Conservation (phyloP, 257 asterid genomes). For the Rhazya stricta region DNA sequence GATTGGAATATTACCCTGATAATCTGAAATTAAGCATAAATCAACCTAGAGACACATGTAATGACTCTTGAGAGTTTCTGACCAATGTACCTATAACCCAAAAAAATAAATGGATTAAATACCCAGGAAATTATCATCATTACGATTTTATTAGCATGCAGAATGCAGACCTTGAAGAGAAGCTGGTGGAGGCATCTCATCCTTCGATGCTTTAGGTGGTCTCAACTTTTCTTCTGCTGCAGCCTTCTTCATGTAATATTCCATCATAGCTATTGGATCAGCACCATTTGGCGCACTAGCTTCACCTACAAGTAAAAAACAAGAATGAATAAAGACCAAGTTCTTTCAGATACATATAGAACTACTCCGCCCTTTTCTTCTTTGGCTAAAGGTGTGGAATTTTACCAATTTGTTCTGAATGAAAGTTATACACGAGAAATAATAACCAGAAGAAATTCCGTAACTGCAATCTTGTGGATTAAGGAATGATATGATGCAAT, state of each 20-base stretch:
- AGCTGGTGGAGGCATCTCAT: constrained; percentile 97
- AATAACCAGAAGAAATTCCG: background rate
- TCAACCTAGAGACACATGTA: background rate
- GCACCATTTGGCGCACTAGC: constrained; percentile 33
- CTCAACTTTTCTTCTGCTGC: constrained; percentile 74
- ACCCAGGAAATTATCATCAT: background rate
- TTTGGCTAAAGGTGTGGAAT: background rate
- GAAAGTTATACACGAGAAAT: background rate
- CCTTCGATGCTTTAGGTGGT: constrained; percentile 68
- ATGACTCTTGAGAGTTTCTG: background rate
- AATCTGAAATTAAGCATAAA: background rate
- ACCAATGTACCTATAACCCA: background rate
- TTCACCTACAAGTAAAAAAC: constrained; percentile 6
- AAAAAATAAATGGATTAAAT: background rate
- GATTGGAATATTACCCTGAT: background rate
- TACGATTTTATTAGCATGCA: background rate
- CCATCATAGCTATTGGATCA: constrained; percentile 96
- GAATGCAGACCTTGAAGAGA: constrained; percentile 55
- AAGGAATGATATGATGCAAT: background rate
- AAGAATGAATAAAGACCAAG: background rate
- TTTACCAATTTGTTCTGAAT: background rate
- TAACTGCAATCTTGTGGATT: background rate
- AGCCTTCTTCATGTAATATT: constrained; percentile 86
- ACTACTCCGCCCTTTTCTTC: background rate
- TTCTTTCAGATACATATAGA: background rate